These are phyloP conservation scores for Malassezia nana DNA, from an alignment of 1,284 basidiomycete genomes.

Conservation along the genomic window DNA sequence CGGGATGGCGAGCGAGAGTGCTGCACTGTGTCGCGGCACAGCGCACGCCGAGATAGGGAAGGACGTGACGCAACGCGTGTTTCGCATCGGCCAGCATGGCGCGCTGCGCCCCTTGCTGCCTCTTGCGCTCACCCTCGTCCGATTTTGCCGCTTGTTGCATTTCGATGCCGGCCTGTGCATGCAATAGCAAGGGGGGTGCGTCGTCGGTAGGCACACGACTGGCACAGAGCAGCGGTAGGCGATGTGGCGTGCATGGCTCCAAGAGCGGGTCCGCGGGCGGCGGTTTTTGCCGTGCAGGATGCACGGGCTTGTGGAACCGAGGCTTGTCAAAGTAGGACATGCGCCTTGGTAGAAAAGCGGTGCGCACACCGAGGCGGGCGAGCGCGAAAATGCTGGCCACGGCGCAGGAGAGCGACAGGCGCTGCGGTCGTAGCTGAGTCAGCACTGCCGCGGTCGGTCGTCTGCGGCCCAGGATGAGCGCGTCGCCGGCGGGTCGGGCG, in stretches of 20 bases:
- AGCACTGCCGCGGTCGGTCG: background rate
- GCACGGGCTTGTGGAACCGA: slow-evolving; percentile 13
- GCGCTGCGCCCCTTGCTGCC: slow-evolving; percentile 10
- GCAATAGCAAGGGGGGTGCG: slow-evolving; percentile 13
- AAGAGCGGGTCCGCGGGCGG: slow-evolving; percentile 1
- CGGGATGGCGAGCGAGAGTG: slow-evolving; percentile 2
- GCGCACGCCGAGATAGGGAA: slow-evolving; percentile 14
- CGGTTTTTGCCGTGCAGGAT: slow-evolving; percentile 11
- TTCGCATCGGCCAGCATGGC: slow-evolving; percentile 6
- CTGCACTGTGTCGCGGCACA: slow-evolving; percentile 4
- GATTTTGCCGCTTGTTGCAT: slow-evolving; percentile 5
- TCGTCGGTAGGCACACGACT: background rate
- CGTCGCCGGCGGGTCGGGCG: background rate
- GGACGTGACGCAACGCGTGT: slow-evolving; percentile 5
- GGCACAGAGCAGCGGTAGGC: slow-evolving; percentile 3
- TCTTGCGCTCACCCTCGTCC: background rate
- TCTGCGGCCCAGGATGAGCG: background rate
- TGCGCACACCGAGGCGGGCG: background rate
- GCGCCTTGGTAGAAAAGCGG: background rate
- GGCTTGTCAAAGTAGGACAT: slow-evolving; percentile 15
- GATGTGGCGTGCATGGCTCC: slow-evolving; percentile 8
- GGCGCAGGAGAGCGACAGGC: background rate
- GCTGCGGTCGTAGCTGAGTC: background rate
- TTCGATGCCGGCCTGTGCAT: slow-evolving; percentile 17
- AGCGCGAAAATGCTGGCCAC: background rate